Base-by-base conservation (phyloP, 345 rosid genomes). In the Bruguiera sexangula region DNA sequence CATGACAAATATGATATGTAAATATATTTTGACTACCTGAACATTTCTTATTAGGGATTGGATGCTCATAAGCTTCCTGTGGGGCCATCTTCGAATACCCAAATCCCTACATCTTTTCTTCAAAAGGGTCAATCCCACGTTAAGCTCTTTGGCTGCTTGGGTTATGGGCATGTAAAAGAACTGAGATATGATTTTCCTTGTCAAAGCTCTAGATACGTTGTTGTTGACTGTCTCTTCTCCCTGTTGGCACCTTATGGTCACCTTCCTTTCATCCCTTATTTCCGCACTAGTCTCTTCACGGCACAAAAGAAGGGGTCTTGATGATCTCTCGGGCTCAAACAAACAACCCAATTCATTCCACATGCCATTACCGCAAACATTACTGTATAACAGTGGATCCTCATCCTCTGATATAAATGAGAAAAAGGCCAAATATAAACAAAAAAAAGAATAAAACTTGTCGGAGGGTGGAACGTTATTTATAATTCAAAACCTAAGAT, bases 91-190 rank as follows among this genome's bases (percentile, higher is more conserved):
- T 16, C 63, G 60, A 31, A 89, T 76, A 13, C 90, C 88, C 66
- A 89, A 66, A 24, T 85, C 90, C 57, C 92, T 86, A 66, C 92
- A 85, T 76, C 79, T 80, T 60, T 89, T 89, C 78, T 89, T 89
- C 77, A 88, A 61, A 10, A 86, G 66, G 1, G 96, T 89, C 66
- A 89, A 8, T 0, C 96, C 96, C 22, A 88, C 77, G 3, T 86
- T 80, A 2, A 89, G 87, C 63, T 85, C 87, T 51, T 72, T 86
- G 0, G 96, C 93, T 0, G 96, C 96, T 67, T 82, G 82, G 1
- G 84, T 78, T 13, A 88, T 87, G 0, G 93, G 89, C 87, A 85
- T 83, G 82, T 87, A 81, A 37, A 79, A 89, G 51, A 83, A 85
- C 65, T 69, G 63, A 5, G 76, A 78, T 4, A 89, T 69, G 1